Evolutionary conservation across 306 rosid species (phyloP), one percentile per base, ranked within the genome.

Genomic region (Acacia crassicarpa): DNA sequence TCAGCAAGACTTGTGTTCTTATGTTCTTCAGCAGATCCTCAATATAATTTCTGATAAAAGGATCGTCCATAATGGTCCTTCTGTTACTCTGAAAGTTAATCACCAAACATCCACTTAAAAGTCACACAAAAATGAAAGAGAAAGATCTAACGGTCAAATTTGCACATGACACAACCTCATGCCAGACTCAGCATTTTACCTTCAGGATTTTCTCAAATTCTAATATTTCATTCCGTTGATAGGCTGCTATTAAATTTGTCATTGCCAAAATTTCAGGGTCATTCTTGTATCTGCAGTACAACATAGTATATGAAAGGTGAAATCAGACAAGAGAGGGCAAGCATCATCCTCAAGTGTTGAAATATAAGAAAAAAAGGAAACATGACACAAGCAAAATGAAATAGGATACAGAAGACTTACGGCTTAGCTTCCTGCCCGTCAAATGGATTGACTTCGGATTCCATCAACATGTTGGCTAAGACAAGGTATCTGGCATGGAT

Each of bases 211-310:
- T 93, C 92, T 95, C 99, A 79, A 95, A 95, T 81, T 95, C 99
- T 81, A 95, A 87, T 82, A 95, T 95, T 86, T 95, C 99, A 87
- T 95, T 95, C 61, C 95, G 90, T 84, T 95, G 99, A 87, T 92
- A 95, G 14, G 99, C 98, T 78, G 99, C 98, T 83, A 95, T 92
- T 63, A 95, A 90, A 87, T 95, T 95, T 86, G 99, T 95, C 99
- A 95, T 95, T 14, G 97, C 99, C 89, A 95, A 88, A 86, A 95
- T 95, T 87, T 95, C 99, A 41, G 99, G 97, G 81, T 95, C 99
- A 83, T 92, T 95, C 93, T 95, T 93, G 85, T 95, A 95, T 79
- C 99, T 92, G 91, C 67, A 82, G 62, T 81, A 46, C 68, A 81
- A 46, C 61, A 83, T 70, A 75, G 75, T 80, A 75, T 58, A 82